A percentile compares a stretch with the other conserved stretches of the same genome.
phyloP scores from a whole-genome alignment of 192 early-diverging fungal species.

The Coemansia sp. region DNA sequence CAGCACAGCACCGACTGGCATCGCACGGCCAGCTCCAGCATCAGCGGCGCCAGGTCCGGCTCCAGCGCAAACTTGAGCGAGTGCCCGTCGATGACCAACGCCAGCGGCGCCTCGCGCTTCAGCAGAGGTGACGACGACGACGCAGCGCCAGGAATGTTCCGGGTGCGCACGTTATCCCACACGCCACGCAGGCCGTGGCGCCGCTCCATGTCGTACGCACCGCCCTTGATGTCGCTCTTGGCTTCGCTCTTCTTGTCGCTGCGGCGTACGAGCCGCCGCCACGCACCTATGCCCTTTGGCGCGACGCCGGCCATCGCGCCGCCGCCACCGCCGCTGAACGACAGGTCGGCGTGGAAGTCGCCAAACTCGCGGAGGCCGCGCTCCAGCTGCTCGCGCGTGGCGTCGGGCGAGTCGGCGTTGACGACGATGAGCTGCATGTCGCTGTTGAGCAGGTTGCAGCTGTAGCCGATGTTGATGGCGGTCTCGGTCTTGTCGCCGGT shows the following conservation, averaged over 20 bases:
- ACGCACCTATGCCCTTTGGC: constrained; percentile 33
- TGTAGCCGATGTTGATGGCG: constrained; percentile 97
- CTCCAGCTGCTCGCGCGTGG: constrained; percentile 68
- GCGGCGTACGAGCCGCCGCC: constrained; percentile 36
- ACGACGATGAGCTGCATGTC: constrained; percentile 88
- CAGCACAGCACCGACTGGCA: constrained; percentile 93
- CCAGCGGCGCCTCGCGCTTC: constrained; percentile 54
- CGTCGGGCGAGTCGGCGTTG: constrained; percentile 58
- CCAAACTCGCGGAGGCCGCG: constrained; percentile 69
- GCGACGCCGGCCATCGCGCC: constrained; percentile 37
- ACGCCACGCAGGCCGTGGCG: constrained; percentile 42
- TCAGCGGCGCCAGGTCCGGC: constrained; percentile 56
- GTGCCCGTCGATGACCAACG: constrained; percentile 91
- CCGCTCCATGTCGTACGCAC: constrained; percentile 25
- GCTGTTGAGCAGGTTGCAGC: constrained; percentile 84
- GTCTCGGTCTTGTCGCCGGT: constrained; percentile 99
- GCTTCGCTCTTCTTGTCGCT: neutral
- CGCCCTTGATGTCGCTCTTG: neutral
- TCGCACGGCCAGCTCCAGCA: constrained; percentile 75
- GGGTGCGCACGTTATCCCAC: constrained; percentile 56
- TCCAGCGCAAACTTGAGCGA: constrained; percentile 81
- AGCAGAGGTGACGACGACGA: neutral
- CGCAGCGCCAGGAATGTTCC: constrained; percentile 38
- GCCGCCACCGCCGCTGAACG: constrained; percentile 40
- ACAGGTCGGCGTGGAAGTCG: constrained; percentile 47